phyloP scores from a whole-genome alignment of 2,329 filamentous ascomycete genomes.

The Aaosphaeria pasadenensis region DNA sequence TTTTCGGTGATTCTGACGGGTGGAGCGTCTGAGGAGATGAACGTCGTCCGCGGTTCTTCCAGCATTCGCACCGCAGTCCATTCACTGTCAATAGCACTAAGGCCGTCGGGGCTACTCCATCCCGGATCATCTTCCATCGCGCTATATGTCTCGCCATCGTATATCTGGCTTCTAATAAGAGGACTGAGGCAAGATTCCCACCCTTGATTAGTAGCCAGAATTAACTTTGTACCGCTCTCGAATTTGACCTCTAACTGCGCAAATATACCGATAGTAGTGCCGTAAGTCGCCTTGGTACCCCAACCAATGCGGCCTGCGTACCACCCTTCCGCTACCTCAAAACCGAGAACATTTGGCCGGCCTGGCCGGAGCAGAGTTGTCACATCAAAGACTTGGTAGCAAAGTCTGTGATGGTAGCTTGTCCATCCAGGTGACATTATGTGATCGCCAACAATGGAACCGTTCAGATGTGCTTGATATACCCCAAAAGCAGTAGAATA shows the following conservation, averaged over 20 bases:
- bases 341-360: not conserved
- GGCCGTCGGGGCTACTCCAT: slow-evolving; percentile 7
- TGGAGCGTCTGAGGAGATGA: slow-evolving; percentile 44
- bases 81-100: not conserved
- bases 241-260: not conserved
- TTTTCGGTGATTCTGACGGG: slow-evolving; percentile 42
- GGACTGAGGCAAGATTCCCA: not conserved
- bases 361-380: slow-evolving; percentile 32
- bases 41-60: slow-evolving; percentile 19
- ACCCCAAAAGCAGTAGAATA: slow-evolving; percentile 9
- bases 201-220: not conserved
- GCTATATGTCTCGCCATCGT: not conserved
- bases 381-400: slow-evolving; percentile 55
- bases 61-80: not conserved
- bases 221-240: not conserved
- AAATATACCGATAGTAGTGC: not conserved
- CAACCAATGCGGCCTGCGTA: not conserved
- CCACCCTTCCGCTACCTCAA: not conserved
- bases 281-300: not conserved
- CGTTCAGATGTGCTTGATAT: slow-evolving; percentile 9
- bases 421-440: slow-evolving; percentile 52
- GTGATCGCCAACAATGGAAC: slow-evolving; percentile 4
- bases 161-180: not conserved
- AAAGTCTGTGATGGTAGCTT: slow-evolving; percentile 49
- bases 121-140: not conserved